Base-by-base conservation (phyloP, 257 asterid species). In the Penstemon newberryi region DNA sequence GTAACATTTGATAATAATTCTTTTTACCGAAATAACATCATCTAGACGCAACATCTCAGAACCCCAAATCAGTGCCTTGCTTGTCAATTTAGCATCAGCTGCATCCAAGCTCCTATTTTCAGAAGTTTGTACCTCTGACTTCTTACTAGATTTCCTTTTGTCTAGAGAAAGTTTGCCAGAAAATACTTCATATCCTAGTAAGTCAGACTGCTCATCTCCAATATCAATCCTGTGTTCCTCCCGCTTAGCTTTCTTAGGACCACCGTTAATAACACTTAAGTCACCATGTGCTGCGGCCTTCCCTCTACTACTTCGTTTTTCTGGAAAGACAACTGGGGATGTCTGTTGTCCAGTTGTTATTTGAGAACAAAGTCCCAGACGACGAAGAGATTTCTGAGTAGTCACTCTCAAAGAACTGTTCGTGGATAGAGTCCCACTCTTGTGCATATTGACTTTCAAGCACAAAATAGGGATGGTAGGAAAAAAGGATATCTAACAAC, bases 61-160 rank as follows among this genome's bases (percentile, higher is more conserved):
- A 75, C 89, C 90, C 91, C 97, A 94, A 75, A 94, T 68, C 78
- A 94, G 67, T 12, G 97, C 96, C 79, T 89, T 91, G 92, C 92
- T 90, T 2, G 97, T 89, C 67, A 94, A 85, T 83, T 87, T 94
- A 57, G 93, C 91, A 80, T 94, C 95, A 60, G 89, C 82, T 63
- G 85, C 76, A 75, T 83, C 84, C 77, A 73, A 75, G 68, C 73
- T 77, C 43, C 78, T 60, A 70, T 72, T 82, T 65, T 83, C 96
- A 53, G 86, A 75, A 63, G 87, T 76, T 81, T 81, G 84, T 54
- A 65, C 38, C 73, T 84, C 96, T n/a, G 73, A 40, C 36, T 74
- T 83, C 75, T 91, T 85, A 70, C 67, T 66, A 36, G 81, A 65
- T 69, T 79, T 87, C 15, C 73, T 79, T 82, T 82, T 85, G 74